Conservation (phyloP, 2,329 filamentous ascomycete species). For the Elsinoe batatas region DNA sequence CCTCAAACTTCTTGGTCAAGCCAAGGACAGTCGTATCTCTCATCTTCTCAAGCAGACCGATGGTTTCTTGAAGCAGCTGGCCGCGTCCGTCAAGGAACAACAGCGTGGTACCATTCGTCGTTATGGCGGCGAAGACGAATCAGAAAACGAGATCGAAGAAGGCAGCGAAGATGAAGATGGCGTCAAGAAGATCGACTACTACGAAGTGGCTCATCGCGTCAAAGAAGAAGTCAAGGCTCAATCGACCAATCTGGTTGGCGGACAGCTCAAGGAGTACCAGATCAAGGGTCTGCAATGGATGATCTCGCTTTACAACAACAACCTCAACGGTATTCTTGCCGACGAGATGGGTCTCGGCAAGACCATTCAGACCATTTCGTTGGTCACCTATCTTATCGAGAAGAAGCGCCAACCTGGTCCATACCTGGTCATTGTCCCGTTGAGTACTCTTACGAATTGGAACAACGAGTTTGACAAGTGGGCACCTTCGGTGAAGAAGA, state of each 20-base stretch:
- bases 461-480: constrained; percentile 98
- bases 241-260: constrained; percentile 78
- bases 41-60: constrained; percentile 95
- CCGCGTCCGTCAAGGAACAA: constrained; percentile 86
- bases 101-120: constrained; percentile 72
- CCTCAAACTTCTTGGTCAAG: constrained; percentile 92
- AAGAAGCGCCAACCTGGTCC: constrained; percentile 85
- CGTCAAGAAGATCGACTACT: constrained; percentile 88
- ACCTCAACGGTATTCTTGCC: constrained; percentile 94
- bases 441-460: constrained; percentile 98
- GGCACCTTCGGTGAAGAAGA: constrained; percentile 75
- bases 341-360: constrained; percentile 99
- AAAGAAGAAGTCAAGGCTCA: constrained; percentile 84
- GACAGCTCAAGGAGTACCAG: constrained; percentile 93
- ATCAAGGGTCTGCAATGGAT: constrained; percentile 99
- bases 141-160: constrained; percentile 40
- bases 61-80: constrained; percentile 91
- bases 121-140: constrained; percentile 54
- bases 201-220: constrained; percentile 91
- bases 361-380: constrained; percentile 96
- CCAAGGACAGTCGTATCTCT: constrained; percentile 98
- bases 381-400: constrained; percentile 96
- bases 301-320: constrained; percentile 99
- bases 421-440: constrained; percentile 90
- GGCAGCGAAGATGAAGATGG: constrained; percentile 58